Evolutionary conservation across 768 basidiomycete species (phyloP).

Genomic region (Agaricus blazei): DNA sequence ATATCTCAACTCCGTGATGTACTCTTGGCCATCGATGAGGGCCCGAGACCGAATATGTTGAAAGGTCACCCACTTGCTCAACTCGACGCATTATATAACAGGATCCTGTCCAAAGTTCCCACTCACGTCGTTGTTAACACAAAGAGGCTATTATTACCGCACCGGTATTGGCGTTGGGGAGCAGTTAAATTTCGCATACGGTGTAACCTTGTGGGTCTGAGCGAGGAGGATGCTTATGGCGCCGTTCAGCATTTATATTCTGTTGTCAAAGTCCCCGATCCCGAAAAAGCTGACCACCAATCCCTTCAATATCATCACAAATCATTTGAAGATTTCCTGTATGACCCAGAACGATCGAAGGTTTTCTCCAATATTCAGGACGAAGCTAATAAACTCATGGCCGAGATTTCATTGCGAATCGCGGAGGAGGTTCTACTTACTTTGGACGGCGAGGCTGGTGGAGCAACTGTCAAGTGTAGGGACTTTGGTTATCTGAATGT

Average conservation of each 20-base stretch:
- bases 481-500: no score
- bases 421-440: no score
- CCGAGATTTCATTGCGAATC: no score
- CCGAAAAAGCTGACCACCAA: not conserved
- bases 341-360: not conserved
- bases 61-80: not conserved
- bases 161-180: no score
- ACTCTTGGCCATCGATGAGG: not conserved
- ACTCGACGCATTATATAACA: not conserved
- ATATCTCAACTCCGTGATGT: not conserved
- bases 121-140: not conserved
- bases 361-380: not conserved
- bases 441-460: no score
- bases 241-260: not conserved
- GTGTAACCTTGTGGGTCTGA: not conserved
- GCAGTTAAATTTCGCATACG: no score
- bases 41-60: not conserved
- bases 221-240: not conserved
- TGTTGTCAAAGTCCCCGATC: not conserved
- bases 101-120: not conserved
- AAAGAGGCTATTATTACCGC: not conserved
- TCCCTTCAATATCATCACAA: not conserved
- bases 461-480: no score
- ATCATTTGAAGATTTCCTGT: not conserved
- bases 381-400: no score